phyloP scores from a whole-genome alignment of 1,139 yeast species.

The Dujonia santamariae region DNA sequence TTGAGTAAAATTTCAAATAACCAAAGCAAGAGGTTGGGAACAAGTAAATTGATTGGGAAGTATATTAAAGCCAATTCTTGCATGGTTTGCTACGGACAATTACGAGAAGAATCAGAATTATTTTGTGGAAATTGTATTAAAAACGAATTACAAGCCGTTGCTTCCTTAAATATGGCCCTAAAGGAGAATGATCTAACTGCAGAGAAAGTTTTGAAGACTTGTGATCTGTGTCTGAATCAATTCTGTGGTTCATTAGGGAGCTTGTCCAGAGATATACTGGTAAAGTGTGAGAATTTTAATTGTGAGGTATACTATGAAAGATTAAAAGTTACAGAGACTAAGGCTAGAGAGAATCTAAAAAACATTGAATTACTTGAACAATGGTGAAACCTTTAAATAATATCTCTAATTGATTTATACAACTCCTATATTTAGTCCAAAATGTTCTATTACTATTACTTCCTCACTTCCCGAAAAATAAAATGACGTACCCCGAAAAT shows the following conservation, averaged over 20 bases:
- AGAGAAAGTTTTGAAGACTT: background rate
- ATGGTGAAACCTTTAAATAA: too few species aligned
- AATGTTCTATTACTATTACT: too few species aligned
- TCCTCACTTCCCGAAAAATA: too few species aligned
- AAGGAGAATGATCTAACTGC: background rate
- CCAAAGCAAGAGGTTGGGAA: constrained; percentile 1
- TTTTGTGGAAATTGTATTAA: constrained; percentile 33
- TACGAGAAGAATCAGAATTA: constrained; percentile 7
- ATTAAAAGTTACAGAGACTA: constrained; percentile 1
- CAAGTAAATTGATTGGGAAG: constrained; percentile 13
- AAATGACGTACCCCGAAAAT: too few species aligned
- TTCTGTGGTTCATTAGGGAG: constrained; percentile 4
- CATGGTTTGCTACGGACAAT: constrained; percentile 12
- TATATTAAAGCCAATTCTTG: constrained; percentile 18
- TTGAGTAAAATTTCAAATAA: background rate
- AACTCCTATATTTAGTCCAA: too few species aligned
- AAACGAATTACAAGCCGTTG: constrained; percentile 18
- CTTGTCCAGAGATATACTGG: constrained; percentile 1
- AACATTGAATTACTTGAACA: background rate
- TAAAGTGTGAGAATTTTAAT: constrained; percentile 5
- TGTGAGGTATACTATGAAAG: constrained; percentile 4
- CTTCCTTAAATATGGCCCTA: background rate
- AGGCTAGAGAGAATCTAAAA: background rate
- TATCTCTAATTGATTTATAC: too few species aligned
- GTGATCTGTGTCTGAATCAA: constrained; percentile 1